Evolutionary conservation across 2,329 filamentous ascomycete genomes (phyloP).

Genomic region (Pestalotiopsis sp.): DNA sequence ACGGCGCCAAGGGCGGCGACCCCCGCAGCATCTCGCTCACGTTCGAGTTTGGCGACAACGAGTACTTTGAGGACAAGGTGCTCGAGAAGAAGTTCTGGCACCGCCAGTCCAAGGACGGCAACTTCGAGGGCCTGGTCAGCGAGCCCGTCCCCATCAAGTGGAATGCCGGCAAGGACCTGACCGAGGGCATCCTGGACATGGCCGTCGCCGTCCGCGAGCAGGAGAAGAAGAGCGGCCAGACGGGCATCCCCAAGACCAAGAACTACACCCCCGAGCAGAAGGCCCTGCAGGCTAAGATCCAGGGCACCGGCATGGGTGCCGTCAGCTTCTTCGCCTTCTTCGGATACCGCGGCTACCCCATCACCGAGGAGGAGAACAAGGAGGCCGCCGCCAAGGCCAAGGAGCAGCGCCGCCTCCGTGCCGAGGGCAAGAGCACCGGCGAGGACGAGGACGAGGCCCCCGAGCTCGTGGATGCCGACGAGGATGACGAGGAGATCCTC

Average conservation of each 20-base stretch:
- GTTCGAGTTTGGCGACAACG: slow-evolving; percentile 81
- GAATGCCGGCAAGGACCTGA: slow-evolving; percentile 86
- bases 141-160: slow-evolving; percentile 88
- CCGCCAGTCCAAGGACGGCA: slow-evolving; percentile 66
- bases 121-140: slow-evolving; percentile 76
- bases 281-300: slow-evolving; percentile 57
- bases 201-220: slow-evolving; percentile 72
- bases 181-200: slow-evolving; percentile 75
- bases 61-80: slow-evolving; percentile 76
- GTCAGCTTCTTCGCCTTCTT: slow-evolving; percentile 91
- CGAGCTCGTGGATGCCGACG: slow-evolving; percentile 60
- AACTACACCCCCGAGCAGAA: slow-evolving; percentile 51
- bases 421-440: slow-evolving; percentile 54
- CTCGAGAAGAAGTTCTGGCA: slow-evolving; percentile 94
- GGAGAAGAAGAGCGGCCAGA: slow-evolving; percentile 44
- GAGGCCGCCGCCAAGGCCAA: slow-evolving; percentile 63
- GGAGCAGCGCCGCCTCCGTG: slow-evolving; percentile 54
- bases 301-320: slow-evolving; percentile 64
- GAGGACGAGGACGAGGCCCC: slow-evolving; percentile 53
- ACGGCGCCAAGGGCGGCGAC: slow-evolving; percentile 62
- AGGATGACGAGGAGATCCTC: slow-evolving; percentile 66
- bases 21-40: slow-evolving; percentile 79
- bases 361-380: slow-evolving; percentile 73
- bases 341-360: slow-evolving; percentile 71
- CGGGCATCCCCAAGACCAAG: slow-evolving; percentile 28